Evolutionary conservation across 352 stramenopile species (phyloP), one percentile per base, ranked within the genome.

Genomic region (Elongisporangium undulatum): DNA sequence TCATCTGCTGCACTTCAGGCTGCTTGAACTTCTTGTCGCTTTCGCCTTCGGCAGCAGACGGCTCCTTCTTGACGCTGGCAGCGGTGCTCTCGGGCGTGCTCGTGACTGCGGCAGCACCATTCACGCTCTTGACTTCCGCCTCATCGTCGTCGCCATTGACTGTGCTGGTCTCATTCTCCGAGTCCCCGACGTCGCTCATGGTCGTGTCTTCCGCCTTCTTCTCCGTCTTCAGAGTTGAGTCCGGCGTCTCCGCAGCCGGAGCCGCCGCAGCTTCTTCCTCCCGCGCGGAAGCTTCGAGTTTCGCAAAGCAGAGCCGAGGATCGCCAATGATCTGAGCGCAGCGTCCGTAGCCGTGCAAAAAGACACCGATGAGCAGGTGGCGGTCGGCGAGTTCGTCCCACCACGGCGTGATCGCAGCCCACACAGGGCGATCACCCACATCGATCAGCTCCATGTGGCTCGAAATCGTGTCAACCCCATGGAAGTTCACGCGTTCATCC

Each of bases 1-100:
- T 96, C 87, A 96, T 96, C 56, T 90, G 80, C 63, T 96, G 87
- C 58, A 96, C 87, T 57, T 96, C 87, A 0, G 87, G 87, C 60
- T 94, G 85, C 65, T 92, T 93, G 58, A 92, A 96, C 38, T 77
- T 74, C n/a, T 54, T 51, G 45, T 56, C 23, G 13, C 41, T 49
- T 22, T 56, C 66, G 19, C 19, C 49, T 16, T 53, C 38, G 24
- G 53, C 51, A 10, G 51, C 51, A 10, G 51, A 15, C 34, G n/a
- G 20, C 57, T 73, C 69, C 49, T 34, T 71, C 64, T 77, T 75
- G 53, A 45, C 34, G 34, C 34, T 45, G 34, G 34, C 34, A 10
- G 13, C 34, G 4, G 59, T 26, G 13, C 7, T 45, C 9, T 45
- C 34, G 12, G 34, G 34, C 7, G 34, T 45, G 34, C 10, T 45